These are phyloP conservation scores for Fusarium papillatum DNA, from an alignment of 2,329 filamentous ascomycete species.

Conservation along the genomic window DNA sequence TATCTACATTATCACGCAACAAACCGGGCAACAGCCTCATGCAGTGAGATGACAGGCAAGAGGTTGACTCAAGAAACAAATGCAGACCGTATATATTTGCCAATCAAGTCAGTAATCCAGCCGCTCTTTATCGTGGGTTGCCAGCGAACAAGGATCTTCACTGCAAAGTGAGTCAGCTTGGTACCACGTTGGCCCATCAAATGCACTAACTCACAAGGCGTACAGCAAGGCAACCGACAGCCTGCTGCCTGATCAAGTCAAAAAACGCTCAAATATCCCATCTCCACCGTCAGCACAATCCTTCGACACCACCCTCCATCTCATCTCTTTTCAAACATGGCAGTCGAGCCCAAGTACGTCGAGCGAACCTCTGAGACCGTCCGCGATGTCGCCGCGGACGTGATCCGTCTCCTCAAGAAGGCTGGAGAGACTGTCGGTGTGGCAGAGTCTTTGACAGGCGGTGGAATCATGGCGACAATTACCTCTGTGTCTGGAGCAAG, in stretches of 20 bases:
- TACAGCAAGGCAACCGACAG: not conserved
- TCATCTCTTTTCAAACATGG: conserved; percentile 14
- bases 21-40: not conserved
- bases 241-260: not conserved
- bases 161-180: not conserved
- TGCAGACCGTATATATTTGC: not conserved
- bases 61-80: not conserved
- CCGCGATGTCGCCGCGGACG: conserved; percentile 30
- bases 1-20: not conserved
- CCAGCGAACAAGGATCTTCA: not conserved
- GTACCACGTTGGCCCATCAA: not conserved
- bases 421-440: conserved; percentile 44
- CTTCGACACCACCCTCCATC: not conserved
- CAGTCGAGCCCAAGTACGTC: not conserved
- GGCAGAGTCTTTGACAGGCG: conserved; percentile 50
- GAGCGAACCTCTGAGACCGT: conserved; percentile 23
- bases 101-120: not conserved
- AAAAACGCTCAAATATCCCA: not conserved
- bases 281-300: not conserved
- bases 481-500: conserved; percentile 48
- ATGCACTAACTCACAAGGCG: not conserved
- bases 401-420: conserved; percentile 25
- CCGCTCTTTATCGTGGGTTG: not conserved
- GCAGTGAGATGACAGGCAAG: not conserved
- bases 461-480: conserved; percentile 47